Conservation (phyloP, 176 grass and related monocot genomes). For the Elymus sibiricus region DNA sequence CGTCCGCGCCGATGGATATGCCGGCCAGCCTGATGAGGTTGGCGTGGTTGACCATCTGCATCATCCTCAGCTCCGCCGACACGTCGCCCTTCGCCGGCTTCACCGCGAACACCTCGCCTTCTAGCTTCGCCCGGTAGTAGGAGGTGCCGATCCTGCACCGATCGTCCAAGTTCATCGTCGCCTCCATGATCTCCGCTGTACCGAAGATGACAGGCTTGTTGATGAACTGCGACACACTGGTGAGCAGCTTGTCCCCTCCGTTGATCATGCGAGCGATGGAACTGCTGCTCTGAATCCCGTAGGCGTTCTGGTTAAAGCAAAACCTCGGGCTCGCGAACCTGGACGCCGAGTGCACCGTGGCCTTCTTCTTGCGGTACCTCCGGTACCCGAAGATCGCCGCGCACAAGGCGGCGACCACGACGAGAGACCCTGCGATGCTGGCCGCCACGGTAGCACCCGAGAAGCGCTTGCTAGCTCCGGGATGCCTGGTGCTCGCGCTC, state of each 20-base stretch:
- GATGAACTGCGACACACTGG: conserved; percentile 62
- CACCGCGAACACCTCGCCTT: conserved; percentile 50
- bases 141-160: conserved; percentile 33
- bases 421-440: conserved; percentile 17
- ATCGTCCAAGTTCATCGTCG: conserved; percentile 54
- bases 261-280: conserved; percentile 21
- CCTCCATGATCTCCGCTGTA: conserved; percentile 40
- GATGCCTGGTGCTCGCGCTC: not conserved
- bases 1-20: conserved; percentile 36
- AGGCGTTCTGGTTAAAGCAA: conserved; percentile 9
- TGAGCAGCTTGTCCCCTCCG: conserved; percentile 46
- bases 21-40: conserved; percentile 57
- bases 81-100: conserved; percentile 52
- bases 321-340: conserved; percentile 18
- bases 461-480: not conserved
- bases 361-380: conserved; percentile 9
- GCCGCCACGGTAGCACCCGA: not conserved
- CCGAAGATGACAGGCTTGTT: conserved; percentile 49
- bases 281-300: not conserved
- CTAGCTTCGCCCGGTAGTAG: conserved; percentile 48
- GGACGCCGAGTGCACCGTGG: not conserved
- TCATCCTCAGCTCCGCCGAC: conserved; percentile 49
- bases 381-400: conserved; percentile 22
- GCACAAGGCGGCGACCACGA: conserved; percentile 23
- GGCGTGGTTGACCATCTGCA: conserved; percentile 62